Conservation (phyloP, 2,329 filamentous ascomycete genomes). For the Corynespora cassiicola region DNA sequence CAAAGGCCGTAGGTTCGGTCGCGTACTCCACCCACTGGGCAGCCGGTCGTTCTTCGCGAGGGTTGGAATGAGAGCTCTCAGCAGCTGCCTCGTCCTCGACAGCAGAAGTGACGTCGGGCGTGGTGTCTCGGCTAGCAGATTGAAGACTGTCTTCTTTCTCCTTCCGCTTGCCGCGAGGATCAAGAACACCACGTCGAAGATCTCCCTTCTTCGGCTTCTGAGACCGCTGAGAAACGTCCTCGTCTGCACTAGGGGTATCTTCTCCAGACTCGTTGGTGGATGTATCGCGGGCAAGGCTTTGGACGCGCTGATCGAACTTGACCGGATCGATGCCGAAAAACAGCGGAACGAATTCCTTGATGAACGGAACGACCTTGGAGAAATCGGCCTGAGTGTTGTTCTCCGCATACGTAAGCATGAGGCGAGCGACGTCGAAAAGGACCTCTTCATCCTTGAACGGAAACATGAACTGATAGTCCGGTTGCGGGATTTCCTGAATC, state of each 20-base stretch:
- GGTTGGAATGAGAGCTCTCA: conserved; percentile 62
- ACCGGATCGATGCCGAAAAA: conserved; percentile 57
- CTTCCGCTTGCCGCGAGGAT: conserved; percentile 74
- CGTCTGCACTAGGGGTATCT: conserved; percentile 70
- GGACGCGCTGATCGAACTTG: conserved; percentile 73
- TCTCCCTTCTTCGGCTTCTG: conserved; percentile 71
- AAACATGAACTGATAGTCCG: conserved; percentile 77
- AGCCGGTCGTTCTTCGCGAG: conserved; percentile 67
- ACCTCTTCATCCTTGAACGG: conserved; percentile 67
- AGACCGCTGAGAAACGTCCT: conserved; percentile 70
- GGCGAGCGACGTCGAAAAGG: conserved; percentile 56
- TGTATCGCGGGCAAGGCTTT: conserved; percentile 45
- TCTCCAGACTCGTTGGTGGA: conserved; percentile 62
- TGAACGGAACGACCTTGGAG: conserved; percentile 53
- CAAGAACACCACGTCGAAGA: conserved; percentile 85
- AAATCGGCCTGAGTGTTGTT: conserved; percentile 51
- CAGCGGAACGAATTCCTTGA: conserved; percentile 57
- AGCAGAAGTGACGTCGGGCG: conserved; percentile 79
- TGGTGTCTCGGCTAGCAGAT: conserved; percentile 84
- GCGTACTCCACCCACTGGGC: conserved; percentile 70
- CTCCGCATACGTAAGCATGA: conserved; percentile 54
- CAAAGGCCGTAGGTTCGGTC: conserved; percentile 61
- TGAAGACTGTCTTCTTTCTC: conserved; percentile 82
- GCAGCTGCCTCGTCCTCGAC: conserved; percentile 77
- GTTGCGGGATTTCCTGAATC: conserved; percentile 63